Evolutionary conservation across 2,329 filamentous ascomycete species (phyloP), one percentile per base, ranked within the genome.

Genomic region (Arthrinium phaeospermum): DNA sequence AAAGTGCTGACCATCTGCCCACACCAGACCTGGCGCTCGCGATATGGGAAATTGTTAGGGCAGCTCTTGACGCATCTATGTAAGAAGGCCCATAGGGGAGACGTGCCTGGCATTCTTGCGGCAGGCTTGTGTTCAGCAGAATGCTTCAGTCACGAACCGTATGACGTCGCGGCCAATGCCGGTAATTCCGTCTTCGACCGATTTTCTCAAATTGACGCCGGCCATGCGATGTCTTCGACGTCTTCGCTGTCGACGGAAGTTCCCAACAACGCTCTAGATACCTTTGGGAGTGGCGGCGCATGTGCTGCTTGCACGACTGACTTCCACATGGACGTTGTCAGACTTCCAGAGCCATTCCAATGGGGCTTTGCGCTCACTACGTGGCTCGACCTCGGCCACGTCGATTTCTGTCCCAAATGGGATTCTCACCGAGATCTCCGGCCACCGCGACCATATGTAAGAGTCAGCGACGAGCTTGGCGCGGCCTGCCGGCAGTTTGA

Each of bases 291-390:
- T 27, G 72, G 77, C 14, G 49, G 72, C 13, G 74, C 74, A 22
- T 78, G 77, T 51, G 30, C 57, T 16, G 72, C 72, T 44, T 78
- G 77, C 70, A 76, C 76, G 51, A 76, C 77, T 14, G 77, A 78
- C 68, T 77, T 70, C 37, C 72, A 72, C 34, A 53, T 78, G 30
- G 77, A 76, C 71, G 74, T 78, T 12, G 51, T 74, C 4, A 45
- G 64, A 6, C 71, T 78, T 0, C 77, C 76, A 13, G 74, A 72
- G 44, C 77, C 77, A 7, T 78, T 76, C 71, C 14, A 70, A 57
- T 78, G 77, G 77, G 76, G 77, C 19, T 78, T 78, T 53, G 71
- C 74, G 3, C 67, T 78, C 14, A 78, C 75, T 1, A 74, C 76
- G 5, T 78, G 76, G 76, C 37, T 78, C 7, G 77, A 78, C 41